Conservation (phyloP, 1,284 basidiomycete species). For the Thelephora terrestris region DNA sequence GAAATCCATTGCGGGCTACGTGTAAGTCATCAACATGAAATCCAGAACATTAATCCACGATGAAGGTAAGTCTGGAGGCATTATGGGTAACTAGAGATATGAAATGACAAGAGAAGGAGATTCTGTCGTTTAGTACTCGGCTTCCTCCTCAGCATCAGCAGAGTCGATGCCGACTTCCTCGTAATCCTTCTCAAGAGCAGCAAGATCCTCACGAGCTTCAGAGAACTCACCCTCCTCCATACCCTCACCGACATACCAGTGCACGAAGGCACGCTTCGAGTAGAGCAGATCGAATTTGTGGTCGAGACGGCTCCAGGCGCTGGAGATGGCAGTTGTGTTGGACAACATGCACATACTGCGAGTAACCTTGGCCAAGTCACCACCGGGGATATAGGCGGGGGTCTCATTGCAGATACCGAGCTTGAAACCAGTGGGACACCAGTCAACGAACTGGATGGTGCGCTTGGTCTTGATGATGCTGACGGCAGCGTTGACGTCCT, state of each 20-base stretch:
- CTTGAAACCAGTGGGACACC: conserved; percentile 89
- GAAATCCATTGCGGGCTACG: neutral
- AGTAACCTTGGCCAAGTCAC: conserved; percentile 81
- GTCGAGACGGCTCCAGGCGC: conserved; percentile 86
- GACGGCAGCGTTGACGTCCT: conserved; percentile 84
- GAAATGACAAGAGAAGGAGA: conserved; percentile 16
- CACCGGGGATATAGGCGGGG: conserved; percentile 75
- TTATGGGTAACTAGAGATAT: conserved; percentile 1
- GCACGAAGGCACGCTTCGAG: conserved; percentile 87
- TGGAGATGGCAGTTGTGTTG: conserved; percentile 79
- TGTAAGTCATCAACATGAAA: conserved; percentile 1
- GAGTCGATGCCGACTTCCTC: conserved; percentile 93
- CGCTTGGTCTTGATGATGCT: conserved; percentile 81
- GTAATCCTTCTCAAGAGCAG: conserved; percentile 95
- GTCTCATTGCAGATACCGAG: conserved; percentile 89
- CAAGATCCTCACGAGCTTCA: conserved; percentile 94
- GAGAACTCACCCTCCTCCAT: conserved; percentile 99
- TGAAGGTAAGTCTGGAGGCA: too few species aligned
- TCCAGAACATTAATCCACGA: neutral
- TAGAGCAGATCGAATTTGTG: conserved; percentile 98
- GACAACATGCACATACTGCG: conserved; percentile 88
- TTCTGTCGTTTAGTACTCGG: conserved; percentile 50
- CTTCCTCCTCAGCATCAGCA: conserved; percentile 73
- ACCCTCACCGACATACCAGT: conserved; percentile 96
- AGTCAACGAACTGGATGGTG: conserved; percentile 78